These are phyloP conservation scores for Bjerkandera adusta DNA, from an alignment of 1,284 basidiomycete species.

Conservation along the genomic window DNA sequence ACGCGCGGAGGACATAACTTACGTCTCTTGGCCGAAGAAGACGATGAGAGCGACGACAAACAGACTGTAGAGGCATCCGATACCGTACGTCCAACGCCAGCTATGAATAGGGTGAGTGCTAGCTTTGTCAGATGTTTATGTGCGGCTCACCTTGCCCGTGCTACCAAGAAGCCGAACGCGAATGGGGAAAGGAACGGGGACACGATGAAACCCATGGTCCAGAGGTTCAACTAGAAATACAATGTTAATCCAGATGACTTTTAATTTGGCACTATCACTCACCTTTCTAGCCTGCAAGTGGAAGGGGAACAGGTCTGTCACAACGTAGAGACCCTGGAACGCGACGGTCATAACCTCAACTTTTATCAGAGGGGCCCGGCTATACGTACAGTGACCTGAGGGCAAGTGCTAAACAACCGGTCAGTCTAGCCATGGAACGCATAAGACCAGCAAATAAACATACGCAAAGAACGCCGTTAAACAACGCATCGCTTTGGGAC, in stretches of 20 bases:
- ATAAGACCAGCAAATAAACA: conserved; percentile 15
- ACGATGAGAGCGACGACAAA: conserved; percentile 56
- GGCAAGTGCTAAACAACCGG: conserved; percentile 44
- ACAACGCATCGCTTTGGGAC: conserved; percentile 61
- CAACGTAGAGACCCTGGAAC: conserved; percentile 57
- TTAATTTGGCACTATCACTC: background rate
- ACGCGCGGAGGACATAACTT: conserved; percentile 18
- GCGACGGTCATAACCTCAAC: background rate
- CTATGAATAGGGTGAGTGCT: conserved; percentile 23
- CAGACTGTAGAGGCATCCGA: conserved; percentile 57
- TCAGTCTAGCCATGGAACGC: background rate
- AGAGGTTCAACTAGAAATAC: conserved; percentile 53
- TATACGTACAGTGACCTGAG: conserved; percentile 61
- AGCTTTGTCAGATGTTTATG: background rate
- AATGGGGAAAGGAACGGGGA: conserved; percentile 70
- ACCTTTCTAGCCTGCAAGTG: conserved; percentile 74
- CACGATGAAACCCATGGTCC: conserved; percentile 71
- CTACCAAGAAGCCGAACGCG: conserved; percentile 67
- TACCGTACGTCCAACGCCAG: conserved; percentile 74
- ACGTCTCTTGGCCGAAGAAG: conserved; percentile 68
- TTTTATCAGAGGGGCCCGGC: background rate
- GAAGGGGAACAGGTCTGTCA: conserved; percentile 73
- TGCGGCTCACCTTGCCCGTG: conserved; percentile 43
- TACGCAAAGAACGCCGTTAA: conserved; percentile 70
- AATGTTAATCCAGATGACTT: background rate